Conservation (phyloP, 257 asterid species). For the Ajuga chamaepitys region DNA sequence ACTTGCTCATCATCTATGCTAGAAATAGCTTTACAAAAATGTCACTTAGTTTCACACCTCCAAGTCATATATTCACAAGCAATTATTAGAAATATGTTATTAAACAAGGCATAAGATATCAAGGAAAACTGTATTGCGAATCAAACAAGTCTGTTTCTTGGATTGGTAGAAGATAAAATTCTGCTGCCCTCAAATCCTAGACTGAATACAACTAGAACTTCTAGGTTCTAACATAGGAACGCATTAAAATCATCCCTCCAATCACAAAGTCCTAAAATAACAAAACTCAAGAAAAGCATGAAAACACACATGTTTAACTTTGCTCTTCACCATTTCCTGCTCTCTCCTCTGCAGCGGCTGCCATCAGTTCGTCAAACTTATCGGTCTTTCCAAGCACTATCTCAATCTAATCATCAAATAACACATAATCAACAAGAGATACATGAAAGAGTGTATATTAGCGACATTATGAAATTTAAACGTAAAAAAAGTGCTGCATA, state of each 20-base stretch:
- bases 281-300: constrained; percentile 8
- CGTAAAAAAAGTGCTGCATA: not conserved
- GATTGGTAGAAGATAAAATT: constrained; percentile 3
- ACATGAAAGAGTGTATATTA: not conserved
- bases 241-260: constrained; percentile 7
- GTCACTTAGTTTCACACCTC: too few species aligned
- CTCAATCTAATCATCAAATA: constrained; percentile 33
- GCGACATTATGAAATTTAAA: not conserved
- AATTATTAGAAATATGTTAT: not conserved
- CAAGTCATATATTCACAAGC: not conserved
- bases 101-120: not conserved
- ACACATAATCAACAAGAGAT: not conserved
- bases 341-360: constrained; percentile 44
- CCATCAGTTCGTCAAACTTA: constrained; percentile 46
- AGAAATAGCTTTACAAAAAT: too few species aligned
- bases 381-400: constrained; percentile 45
- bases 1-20: too few species aligned
- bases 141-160: constrained; percentile 4
- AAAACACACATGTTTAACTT: constrained; percentile 19
- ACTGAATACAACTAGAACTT: constrained; percentile 17
- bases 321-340: constrained; percentile 31
- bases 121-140: constrained; percentile 10
- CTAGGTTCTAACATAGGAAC: constrained; percentile 4
- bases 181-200: constrained; percentile 15
- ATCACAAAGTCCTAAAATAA: constrained; percentile 15